phyloP scores from a whole-genome alignment of 2,329 filamentous ascomycete species.

The Botrytis squamosa region DNA sequence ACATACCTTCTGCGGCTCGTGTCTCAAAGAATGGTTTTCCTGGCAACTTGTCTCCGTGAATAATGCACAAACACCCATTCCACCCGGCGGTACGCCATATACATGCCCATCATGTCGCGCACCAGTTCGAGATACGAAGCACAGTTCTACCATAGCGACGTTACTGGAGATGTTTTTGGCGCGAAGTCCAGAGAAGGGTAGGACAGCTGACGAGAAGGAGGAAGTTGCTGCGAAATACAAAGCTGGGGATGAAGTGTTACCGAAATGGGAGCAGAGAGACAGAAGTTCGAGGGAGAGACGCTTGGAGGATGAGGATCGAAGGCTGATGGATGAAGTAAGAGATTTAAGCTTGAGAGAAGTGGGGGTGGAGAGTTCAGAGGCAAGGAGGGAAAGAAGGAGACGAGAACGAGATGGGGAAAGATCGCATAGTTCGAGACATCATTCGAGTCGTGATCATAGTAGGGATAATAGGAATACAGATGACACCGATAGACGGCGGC shows the following conservation, averaged over 20 bases:
- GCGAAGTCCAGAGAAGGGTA: constrained; percentile 73
- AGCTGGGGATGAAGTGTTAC: constrained; percentile 78
- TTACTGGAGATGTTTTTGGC: constrained; percentile 84
- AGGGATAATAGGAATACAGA: constrained; percentile 33
- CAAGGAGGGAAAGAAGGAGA: constrained; percentile 35
- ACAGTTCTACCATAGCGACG: constrained; percentile 87
- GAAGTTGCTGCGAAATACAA: constrained; percentile 76
- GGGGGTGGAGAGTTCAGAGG: constrained; percentile 46
- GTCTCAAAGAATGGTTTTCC: constrained; percentile 92
- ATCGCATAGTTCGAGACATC: constrained; percentile 30
- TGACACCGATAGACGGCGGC: constrained; percentile 35
- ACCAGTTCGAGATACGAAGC: constrained; percentile 78
- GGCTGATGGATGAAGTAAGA: constrained; percentile 36
- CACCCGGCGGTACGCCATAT: constrained; percentile 50
- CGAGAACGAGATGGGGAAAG: constrained; percentile 33
- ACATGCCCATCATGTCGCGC: constrained; percentile 94
- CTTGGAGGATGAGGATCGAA: constrained; percentile 45
- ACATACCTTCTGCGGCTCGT: constrained; percentile 94
- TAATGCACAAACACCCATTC: constrained; percentile 31
- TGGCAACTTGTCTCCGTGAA: constrained; percentile 55
- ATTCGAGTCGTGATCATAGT: constrained; percentile 41
- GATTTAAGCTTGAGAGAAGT: constrained; percentile 57
- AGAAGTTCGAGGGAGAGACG: constrained; percentile 54
- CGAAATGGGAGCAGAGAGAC: constrained; percentile 53
- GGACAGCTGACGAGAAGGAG: constrained; percentile 68